A percentile compares a stretch with the other conserved stretches of the same genome.
Conservation (phyloP, 2,329 filamentous ascomycete species). For the Volutella citrinella region DNA sequence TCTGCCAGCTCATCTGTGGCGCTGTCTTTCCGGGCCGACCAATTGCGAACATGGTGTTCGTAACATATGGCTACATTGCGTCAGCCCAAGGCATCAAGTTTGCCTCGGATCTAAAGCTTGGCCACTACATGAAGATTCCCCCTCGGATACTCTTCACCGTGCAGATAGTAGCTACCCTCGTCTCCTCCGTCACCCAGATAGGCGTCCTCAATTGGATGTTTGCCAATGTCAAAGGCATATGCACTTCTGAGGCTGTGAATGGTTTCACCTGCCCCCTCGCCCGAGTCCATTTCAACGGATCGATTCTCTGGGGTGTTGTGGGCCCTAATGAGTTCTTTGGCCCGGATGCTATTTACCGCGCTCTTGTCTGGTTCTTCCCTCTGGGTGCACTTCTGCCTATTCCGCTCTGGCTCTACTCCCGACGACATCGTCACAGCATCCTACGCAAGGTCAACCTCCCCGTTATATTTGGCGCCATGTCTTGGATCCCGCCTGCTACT, state of each 20-base stretch:
- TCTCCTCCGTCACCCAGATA: slow-evolving; percentile 79
- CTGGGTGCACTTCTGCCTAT: slow-evolving; percentile 73
- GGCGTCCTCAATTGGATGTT: slow-evolving; percentile 91
- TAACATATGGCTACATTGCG: slow-evolving; percentile 87
- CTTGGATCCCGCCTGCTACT: slow-evolving; percentile 83
- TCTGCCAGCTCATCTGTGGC: slow-evolving; percentile 82
- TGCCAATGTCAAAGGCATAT: slow-evolving; percentile 69
- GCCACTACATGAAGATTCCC: slow-evolving; percentile 85
- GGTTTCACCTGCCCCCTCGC: slow-evolving; percentile 87
- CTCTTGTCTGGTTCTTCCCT: slow-evolving; percentile 78
- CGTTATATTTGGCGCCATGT: slow-evolving; percentile 77
- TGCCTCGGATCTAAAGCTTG: slow-evolving; percentile 80
- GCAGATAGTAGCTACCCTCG: slow-evolving; percentile 71
- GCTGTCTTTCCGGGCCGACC: slow-evolving; percentile 79
- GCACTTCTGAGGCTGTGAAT: slow-evolving; percentile 76
- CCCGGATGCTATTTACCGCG: slow-evolving; percentile 67
- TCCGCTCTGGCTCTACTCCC: slow-evolving; percentile 68
- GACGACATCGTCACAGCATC: slow-evolving; percentile 57
- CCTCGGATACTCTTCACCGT: slow-evolving; percentile 76
- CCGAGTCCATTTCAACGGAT: slow-evolving; percentile 85
- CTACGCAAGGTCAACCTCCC: slow-evolving; percentile 78
- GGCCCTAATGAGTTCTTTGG: slow-evolving; percentile 83
- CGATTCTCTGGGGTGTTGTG: slow-evolving; percentile 85
- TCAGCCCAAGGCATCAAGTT: slow-evolving; percentile 89
- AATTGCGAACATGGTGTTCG: slow-evolving; percentile 91